These are phyloP conservation scores for Pyrus betulifolia DNA, from an alignment of 306 rosid genomes.

Conservation along the genomic window DNA sequence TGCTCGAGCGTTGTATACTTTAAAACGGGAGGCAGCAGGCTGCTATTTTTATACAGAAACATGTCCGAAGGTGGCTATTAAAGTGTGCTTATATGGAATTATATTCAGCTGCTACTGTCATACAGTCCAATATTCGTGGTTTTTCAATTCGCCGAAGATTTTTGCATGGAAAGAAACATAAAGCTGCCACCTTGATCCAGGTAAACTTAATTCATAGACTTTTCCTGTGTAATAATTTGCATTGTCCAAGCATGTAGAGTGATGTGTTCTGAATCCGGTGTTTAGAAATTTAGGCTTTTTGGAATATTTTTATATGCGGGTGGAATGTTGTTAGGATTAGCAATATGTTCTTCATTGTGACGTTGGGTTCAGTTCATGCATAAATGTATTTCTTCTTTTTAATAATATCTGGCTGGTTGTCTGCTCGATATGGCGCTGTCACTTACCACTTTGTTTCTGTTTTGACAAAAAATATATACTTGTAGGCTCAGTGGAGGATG, in stretches of 20 bases:
- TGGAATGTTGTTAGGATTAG: not conserved
- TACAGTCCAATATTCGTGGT: conserved; percentile 69
- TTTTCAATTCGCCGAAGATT: conserved; percentile 57
- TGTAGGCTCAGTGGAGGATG: conserved; percentile 86
- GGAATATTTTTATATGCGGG: not conserved
- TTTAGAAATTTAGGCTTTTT: not conserved
- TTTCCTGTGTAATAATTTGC: conserved; percentile 11
- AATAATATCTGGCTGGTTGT: not conserved
- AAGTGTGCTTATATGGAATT: conserved; percentile 43
- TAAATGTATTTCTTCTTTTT: not conserved
- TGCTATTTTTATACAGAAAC: conserved; percentile 53
- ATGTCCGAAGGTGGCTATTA: conserved; percentile 51
- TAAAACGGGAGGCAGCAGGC: conserved; percentile 71
- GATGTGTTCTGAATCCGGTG: not conserved
- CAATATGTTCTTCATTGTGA: not conserved
- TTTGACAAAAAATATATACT: conserved; percentile 13
- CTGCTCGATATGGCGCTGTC: not conserved
- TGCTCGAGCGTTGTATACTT: conserved; percentile 51
- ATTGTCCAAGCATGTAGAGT: not conserved
- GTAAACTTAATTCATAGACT: conserved; percentile 27
- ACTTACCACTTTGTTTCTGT: not conserved
- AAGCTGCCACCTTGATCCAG: conserved; percentile 81
- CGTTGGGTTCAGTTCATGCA: not conserved
- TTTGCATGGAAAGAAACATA: conserved; percentile 54
- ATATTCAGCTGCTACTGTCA: conserved; percentile 41